Evolutionary conservation across 192 early-diverging fungal genomes (phyloP).

Genomic region (Entophlyctis luteolus): DNA sequence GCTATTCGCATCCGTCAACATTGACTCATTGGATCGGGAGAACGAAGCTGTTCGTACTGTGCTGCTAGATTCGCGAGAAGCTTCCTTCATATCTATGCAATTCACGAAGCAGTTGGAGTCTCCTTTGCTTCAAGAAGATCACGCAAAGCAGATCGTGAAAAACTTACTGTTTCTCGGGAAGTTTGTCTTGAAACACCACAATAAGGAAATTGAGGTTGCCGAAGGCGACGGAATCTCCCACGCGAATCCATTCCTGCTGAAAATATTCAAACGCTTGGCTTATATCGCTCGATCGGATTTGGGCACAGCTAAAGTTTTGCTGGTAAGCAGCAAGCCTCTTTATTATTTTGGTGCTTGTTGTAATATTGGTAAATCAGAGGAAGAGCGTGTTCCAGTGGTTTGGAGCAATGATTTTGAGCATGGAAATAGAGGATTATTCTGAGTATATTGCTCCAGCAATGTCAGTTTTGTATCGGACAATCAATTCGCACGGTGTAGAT

Average conservation of each 20-base stretch:
- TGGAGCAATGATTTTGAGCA: slow-evolving; percentile 74
- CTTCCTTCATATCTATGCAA: slow-evolving; percentile 27
- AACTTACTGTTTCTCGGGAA: slow-evolving; percentile 90
- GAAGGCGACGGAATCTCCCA: slow-evolving; percentile 17
- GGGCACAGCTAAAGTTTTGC: slow-evolving; percentile 36
- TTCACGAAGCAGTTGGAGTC: slow-evolving; percentile 41
- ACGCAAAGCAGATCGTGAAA: slow-evolving; percentile 86
- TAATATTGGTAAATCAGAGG: slow-evolving; percentile 51
- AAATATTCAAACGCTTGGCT: slow-evolving; percentile 60
- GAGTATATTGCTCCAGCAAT: slow-evolving; percentile 70
- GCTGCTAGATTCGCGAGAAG: background rate
- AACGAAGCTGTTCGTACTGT: background rate
- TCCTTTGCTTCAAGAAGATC: slow-evolving; percentile 60
- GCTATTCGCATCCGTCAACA: slow-evolving; percentile 70
- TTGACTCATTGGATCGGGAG: slow-evolving; percentile 39
- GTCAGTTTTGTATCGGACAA: slow-evolving; percentile 74
- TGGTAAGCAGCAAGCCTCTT: slow-evolving; percentile 20
- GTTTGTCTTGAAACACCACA: slow-evolving; percentile 9
- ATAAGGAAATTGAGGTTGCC: slow-evolving; percentile 16
- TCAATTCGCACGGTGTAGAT: slow-evolving; percentile 58
- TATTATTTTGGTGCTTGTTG: background rate
- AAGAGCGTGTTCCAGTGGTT: slow-evolving; percentile 86
- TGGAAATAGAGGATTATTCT: slow-evolving; percentile 53
- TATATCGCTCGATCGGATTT: slow-evolving; percentile 63
- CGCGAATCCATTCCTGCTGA: slow-evolving; percentile 42